Evolutionary conservation across 2,329 filamentous ascomycete genomes (phyloP).

Genomic region (Macrophomina tecta): DNA sequence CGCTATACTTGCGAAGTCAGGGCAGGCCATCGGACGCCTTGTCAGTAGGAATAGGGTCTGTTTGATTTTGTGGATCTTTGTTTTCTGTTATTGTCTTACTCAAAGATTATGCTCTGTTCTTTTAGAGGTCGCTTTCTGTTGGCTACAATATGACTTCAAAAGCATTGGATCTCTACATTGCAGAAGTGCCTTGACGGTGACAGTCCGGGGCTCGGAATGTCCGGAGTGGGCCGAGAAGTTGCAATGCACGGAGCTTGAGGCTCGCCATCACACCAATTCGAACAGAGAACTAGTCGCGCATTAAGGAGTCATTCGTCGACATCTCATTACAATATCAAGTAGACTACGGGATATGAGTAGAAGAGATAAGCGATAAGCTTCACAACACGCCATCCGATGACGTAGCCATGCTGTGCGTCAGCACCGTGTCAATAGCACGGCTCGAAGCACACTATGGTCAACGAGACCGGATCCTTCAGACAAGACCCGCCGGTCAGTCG

Average conservation of each 20-base stretch:
- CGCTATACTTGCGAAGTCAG: background rate
- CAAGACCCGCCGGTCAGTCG: constrained; percentile 1
- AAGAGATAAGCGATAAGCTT: constrained; percentile 6
- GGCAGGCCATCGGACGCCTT: background rate
- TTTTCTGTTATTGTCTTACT: background rate
- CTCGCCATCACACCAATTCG: no score
- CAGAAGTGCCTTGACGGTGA: no score
- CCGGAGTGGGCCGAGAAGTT: no score
- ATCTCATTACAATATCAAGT: no score
- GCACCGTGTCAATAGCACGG: background rate
- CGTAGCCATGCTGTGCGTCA: background rate
- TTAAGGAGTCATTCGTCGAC: no score
- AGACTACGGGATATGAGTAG: no score
- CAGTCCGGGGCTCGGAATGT: no score
- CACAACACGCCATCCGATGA: background rate
- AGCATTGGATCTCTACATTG: background rate
- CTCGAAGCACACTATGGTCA: background rate
- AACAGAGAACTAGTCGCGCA: no score
- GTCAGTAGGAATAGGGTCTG: background rate
- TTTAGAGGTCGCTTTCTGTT: background rate
- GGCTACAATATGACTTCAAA: background rate
- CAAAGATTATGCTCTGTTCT: background rate
- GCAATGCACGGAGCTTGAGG: no score
- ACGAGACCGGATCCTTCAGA: background rate
- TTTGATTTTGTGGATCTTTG: background rate